Percentiles rank a stretch among this genome's conserved stretches.
Evolutionary conservation across 176 grass and related monocot genomes (phyloP).

Genomic region (Musa acuminata): DNA sequence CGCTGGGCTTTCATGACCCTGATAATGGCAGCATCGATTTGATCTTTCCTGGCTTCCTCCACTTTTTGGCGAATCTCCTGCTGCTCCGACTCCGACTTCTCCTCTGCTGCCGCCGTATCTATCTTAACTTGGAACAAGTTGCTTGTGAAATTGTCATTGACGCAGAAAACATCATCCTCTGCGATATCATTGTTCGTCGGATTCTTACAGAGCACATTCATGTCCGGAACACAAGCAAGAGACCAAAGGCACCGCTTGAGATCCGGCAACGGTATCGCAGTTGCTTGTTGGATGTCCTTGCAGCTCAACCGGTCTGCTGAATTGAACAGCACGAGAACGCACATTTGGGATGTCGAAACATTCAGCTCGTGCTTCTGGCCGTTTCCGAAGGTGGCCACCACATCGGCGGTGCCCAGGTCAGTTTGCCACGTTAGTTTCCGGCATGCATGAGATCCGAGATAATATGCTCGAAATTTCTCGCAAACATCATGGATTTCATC

Average conservation of each 20-base stretch:
- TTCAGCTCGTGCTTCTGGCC: slow-evolving; percentile 90
- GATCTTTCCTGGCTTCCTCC: slow-evolving; percentile 89
- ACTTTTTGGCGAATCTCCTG: slow-evolving; percentile 86
- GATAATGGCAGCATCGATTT: slow-evolving; percentile 91
- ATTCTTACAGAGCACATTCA: slow-evolving; percentile 87
- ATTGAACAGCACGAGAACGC: slow-evolving; percentile 90
- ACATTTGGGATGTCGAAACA: slow-evolving; percentile 98
- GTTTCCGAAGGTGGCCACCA: slow-evolving; percentile 79
- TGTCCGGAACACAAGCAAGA: slow-evolving; percentile 90
- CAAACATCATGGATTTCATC: slow-evolving; percentile 69
- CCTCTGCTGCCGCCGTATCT: slow-evolving; percentile 77
- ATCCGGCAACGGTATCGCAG: slow-evolving; percentile 69
- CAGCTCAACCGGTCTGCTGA: slow-evolving; percentile 44
- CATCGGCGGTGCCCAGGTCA: slow-evolving; percentile 93
- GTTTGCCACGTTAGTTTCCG: slow-evolving; percentile 94
- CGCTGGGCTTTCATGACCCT: slow-evolving; percentile 88
- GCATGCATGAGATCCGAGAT: slow-evolving; percentile 89
- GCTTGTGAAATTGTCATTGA: slow-evolving; percentile 95
- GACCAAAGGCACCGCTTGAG: slow-evolving; percentile 91
- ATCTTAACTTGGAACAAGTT: slow-evolving; percentile 97
- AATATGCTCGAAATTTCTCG: slow-evolving; percentile 75
- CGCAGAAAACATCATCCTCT: slow-evolving; percentile 80
- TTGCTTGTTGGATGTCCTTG: slow-evolving; percentile 75
- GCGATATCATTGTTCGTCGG: slow-evolving; percentile 98
- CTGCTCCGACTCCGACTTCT: slow-evolving; percentile 90